Evolutionary conservation across 805 yeast species (phyloP).

Genomic region (Lipomyces yamadae): DNA sequence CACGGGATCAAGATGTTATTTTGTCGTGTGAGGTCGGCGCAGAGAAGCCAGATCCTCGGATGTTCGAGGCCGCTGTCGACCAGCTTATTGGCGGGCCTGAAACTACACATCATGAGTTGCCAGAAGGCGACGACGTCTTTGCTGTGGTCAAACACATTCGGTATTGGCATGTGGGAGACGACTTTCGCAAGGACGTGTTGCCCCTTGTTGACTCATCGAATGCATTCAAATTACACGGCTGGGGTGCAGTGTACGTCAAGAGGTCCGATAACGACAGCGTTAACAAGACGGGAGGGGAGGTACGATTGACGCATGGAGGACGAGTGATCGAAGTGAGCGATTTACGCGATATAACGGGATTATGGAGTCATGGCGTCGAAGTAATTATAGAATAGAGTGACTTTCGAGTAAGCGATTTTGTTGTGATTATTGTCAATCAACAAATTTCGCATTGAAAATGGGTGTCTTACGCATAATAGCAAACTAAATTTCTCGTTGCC

Average conservation of each 20-base stretch:
- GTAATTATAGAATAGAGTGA: slow-evolving; percentile 8
- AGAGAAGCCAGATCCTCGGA: slow-evolving; percentile 32
- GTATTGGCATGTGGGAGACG: slow-evolving; percentile 36
- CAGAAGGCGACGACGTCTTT: slow-evolving; percentile 8
- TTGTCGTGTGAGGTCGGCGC: slow-evolving; percentile 31
- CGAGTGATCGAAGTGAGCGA: slow-evolving; percentile 19
- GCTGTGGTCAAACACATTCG: slow-evolving; percentile 3
- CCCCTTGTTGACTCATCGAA: slow-evolving; percentile 15
- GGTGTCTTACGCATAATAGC: too few species aligned
- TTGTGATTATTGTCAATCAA: too few species aligned
- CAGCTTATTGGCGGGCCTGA: not conserved
- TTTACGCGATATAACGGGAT: slow-evolving; percentile 16
- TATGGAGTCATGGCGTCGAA: slow-evolving; percentile 22
- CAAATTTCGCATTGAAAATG: too few species aligned
- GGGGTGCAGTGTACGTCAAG: slow-evolving; percentile 21
- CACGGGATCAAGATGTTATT: slow-evolving; percentile 14
- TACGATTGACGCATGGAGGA: slow-evolving; percentile 15
- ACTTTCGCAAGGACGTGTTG: slow-evolving; percentile 21
- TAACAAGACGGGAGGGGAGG: not conserved
- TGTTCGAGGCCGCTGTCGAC: slow-evolving; percentile 24
- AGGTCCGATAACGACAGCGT: not conserved
- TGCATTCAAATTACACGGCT: slow-evolving; percentile 2
- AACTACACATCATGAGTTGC: not conserved
- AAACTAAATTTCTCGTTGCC: too few species aligned
- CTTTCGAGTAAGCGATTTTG: not conserved